phyloP scores from a whole-genome alignment of 345 rosid species.

The Camelina sativa region DNA sequence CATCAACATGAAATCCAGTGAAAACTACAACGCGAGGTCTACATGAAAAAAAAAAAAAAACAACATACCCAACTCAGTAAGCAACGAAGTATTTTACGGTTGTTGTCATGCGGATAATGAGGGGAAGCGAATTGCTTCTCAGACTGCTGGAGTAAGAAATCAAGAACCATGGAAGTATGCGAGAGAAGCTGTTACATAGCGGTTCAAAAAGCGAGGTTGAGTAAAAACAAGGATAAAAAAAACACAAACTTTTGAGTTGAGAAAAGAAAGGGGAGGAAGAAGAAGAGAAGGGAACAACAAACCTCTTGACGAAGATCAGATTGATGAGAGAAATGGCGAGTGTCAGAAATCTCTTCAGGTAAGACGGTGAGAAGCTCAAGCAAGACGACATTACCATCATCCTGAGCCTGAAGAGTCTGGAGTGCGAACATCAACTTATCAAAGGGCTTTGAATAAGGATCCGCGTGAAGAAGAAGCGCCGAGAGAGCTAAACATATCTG shows the following conservation, averaged over 20 bases:
- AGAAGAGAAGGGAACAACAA: background rate
- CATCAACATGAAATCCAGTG: conserved; percentile 1
- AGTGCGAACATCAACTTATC: conserved; percentile 85
- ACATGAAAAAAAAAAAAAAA: background rate
- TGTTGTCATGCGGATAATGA: conserved; percentile 56
- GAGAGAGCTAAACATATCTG: conserved; percentile 96
- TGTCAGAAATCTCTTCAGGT: conserved; percentile 87
- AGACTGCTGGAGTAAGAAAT: conserved; percentile 86
- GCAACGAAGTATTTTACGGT: conserved; percentile 84
- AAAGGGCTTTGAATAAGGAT: conserved; percentile 79
- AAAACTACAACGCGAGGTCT: background rate
- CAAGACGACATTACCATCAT: conserved; percentile 81
- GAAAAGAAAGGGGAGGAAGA: background rate
- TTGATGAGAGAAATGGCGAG: conserved; percentile 60
- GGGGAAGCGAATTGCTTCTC: conserved; percentile 57
- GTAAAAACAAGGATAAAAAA: background rate
- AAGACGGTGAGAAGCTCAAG: conserved; percentile 93
- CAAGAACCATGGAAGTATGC: conserved; percentile 81
- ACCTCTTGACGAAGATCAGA: conserved; percentile 32
- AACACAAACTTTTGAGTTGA: background rate
- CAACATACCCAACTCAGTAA: conserved; percentile 92
- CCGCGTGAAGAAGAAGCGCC: conserved; percentile 74
- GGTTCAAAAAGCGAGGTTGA: conserved; percentile 1
- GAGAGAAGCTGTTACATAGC: conserved; percentile 67
- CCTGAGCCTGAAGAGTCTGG: conserved; percentile 73